phyloP scores from a whole-genome alignment of 2,329 filamentous ascomycete genomes.

The Alternaria burnsii region DNA sequence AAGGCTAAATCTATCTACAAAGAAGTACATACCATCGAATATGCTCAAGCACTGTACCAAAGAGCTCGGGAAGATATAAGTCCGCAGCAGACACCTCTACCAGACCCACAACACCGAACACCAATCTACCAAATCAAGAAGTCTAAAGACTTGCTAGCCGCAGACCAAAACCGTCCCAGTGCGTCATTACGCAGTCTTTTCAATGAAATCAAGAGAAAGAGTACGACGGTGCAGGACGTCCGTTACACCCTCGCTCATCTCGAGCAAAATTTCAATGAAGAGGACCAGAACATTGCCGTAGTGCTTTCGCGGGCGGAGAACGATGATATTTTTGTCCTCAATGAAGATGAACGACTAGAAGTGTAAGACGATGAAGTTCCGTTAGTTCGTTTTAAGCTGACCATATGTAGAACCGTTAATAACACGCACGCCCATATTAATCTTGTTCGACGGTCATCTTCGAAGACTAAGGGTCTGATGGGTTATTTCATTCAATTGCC shows the following conservation, averaged over 20 bases:
- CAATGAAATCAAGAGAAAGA: slow-evolving; percentile 13
- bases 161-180: slow-evolving; percentile 5
- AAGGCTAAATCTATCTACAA: background rate
- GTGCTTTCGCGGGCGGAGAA: slow-evolving; percentile 9
- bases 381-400: background rate
- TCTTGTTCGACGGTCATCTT: slow-evolving; percentile 3
- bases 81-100: slow-evolving; percentile 7
- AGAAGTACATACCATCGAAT: background rate
- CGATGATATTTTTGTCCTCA: slow-evolving; percentile 1
- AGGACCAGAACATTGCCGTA: background rate
- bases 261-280: background rate
- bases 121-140: slow-evolving; percentile 11
- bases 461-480: background rate
- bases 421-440: slow-evolving; percentile 5
- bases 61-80: slow-evolving; percentile 2
- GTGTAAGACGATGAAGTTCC: slow-evolving; percentile 6
- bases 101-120: slow-evolving; percentile 9
- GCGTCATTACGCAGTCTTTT: slow-evolving; percentile 11
- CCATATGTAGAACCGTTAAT: background rate
- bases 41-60: slow-evolving; percentile 8
- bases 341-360: slow-evolving; percentile 9
- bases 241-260: background rate
- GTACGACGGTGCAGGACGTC: background rate
- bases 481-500: slow-evolving; percentile 26
- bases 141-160: background rate